Evolutionary conservation across 805 yeast species (phyloP), one percentile per base, ranked within the genome.

Genomic region (Hanseniaspora nectarophila): DNA sequence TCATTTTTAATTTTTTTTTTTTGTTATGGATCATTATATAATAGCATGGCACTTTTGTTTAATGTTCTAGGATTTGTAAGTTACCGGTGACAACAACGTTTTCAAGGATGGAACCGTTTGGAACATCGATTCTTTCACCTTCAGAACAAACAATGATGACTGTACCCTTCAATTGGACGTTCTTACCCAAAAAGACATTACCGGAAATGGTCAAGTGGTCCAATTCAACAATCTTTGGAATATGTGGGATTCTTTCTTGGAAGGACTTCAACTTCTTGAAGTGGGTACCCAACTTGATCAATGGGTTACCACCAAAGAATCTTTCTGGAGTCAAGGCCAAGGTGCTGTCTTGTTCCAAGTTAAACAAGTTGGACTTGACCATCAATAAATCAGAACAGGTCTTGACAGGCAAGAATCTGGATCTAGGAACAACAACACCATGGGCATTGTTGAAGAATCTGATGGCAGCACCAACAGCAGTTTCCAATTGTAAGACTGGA

Each of bases 401-500:
- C 75, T 92, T 92, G 61, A 92, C 98, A 15, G 98, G 98, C 72
- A 92, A 77, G 77, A 92, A 92, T 67, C 98, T 82, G 39, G 95
- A 78, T 74, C 98, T 86, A 70, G 98, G 97, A 35, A 92, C 98
- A 62, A 88, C 95, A 61, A 92, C 94, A 71, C 98, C 98, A 63
- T 87, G 95, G 29, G 97, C 96, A 61, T 86, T 85, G 59, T 82
- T 75, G 71, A 92, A 92, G 71, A 89, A 90, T 71, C 95, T 85
- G 66, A 92, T 92, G 45, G 97, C 97, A 37, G 98, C 97, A 74
- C 98, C 98, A 61, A 87, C 95, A 28, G 98, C 98, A 47, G 98
- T 92, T 75, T 92, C 98, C 65, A 92, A 80, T 73, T 90, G 98
- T 64, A 90, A 72, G 48, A 90, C 97, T 63, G 82, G 81, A 60